phyloP scores from a whole-genome alignment of 139 green algal genomes.

The Chlamydomonas eustigma region DNA sequence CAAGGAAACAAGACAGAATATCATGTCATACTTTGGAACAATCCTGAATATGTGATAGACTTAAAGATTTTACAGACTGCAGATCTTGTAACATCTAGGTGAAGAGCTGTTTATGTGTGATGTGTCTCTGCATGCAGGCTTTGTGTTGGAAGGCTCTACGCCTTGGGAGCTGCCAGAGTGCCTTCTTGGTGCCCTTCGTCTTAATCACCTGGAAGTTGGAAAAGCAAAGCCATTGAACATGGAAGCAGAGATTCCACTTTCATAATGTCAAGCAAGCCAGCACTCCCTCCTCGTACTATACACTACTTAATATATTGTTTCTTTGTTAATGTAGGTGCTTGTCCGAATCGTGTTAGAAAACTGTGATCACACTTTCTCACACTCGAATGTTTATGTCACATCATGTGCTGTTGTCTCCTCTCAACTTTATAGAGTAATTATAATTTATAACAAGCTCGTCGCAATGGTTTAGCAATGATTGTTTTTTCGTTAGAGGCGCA shows the following conservation, averaged over 20 bases:
- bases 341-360: too few species aligned
- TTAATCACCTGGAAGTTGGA: slow-evolving; percentile 31
- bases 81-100: background rate
- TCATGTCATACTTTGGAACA: background rate
- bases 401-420: too few species aligned
- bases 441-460: too few species aligned
- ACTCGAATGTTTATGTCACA: too few species aligned
- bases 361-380: too few species aligned
- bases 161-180: slow-evolving; percentile 56
- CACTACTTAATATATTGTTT: too few species aligned
- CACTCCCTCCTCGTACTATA: too few species aligned
- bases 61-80: background rate
- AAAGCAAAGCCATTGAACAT: background rate
- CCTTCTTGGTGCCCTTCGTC: slow-evolving; percentile 45
- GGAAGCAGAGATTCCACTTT: background rate
- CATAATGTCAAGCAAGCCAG: too few species aligned
- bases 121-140: slow-evolving; percentile 30
- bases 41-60: background rate
- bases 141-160: slow-evolving; percentile 50
- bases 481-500: too few species aligned
- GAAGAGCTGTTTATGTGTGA: background rate
- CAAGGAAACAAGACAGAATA: background rate
- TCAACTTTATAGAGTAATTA: too few species aligned
- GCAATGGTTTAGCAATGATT: too few species aligned
- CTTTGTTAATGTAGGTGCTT: too few species aligned